Base-by-base conservation (phyloP, 306 rosid species). In the Prunus armeniaca region DNA sequence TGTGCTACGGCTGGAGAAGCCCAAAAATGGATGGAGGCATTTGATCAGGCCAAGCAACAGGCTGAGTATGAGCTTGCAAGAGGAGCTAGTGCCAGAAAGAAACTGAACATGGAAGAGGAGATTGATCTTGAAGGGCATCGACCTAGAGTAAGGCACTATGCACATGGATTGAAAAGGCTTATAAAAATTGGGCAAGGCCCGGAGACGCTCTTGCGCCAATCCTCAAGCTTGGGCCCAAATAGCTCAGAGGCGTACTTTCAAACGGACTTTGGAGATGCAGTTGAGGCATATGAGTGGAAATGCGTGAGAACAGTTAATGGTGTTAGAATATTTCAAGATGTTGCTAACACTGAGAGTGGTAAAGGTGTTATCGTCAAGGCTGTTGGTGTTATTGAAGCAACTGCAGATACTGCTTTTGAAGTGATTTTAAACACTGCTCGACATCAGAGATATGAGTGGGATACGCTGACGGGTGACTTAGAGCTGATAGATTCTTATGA, bases 121-220 rank as follows among this genome's bases (percentile, higher is more conserved):
- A 90, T 90, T 80, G 84, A 90, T 88, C 88, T 92, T 49, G 91
- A 84, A 15, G 90, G 88, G 50, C 91, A 84, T 86, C 92, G 96
- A 61, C 97, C 78, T 69, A 86, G 81, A 84, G 85, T 90, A 74
- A 92, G 87, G 84, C 86, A 91, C 9, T 92, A 90, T 83, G 96
- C 97, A 14, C 83, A 78, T 82, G 97, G 91, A 65, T 81, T 95
- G 46, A 88, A 72, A 86, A 87, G 70, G 86, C 87, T 95, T 73
- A 85, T 84, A 71, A 87, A 77, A 88, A 95, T 95, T 79, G 99
- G 97, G 72, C 96, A 89, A 87, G 97, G 97, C 67, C 99, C 99
- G 3, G 99, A 95, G 90, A 67, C 76, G 12, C 97, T 95, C 43
- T 73, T 84, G 82, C 87, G 91, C 25, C 90, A 87, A 76, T 84